A percentile compares a stretch with the other conserved stretches of the same genome.
phyloP scores from a whole-genome alignment of 306 rosid genomes.

The Ochetophila trinervis region DNA sequence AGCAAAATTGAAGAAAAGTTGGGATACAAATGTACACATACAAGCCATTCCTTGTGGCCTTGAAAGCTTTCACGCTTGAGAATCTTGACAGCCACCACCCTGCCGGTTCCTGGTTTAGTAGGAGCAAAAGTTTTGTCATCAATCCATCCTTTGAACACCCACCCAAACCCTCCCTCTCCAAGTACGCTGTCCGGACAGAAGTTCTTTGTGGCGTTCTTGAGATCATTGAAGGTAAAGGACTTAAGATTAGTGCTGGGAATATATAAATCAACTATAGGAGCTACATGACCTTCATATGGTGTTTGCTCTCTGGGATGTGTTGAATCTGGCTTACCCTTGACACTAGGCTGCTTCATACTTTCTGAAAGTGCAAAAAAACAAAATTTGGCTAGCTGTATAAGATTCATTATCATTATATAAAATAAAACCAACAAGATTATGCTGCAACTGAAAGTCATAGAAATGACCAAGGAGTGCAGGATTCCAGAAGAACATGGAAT shows the following conservation, averaged over 20 bases:
- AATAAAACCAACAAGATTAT: not conserved
- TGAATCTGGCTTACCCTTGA: conserved; percentile 34
- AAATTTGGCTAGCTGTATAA: conserved; percentile 7
- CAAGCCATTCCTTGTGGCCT: conserved; percentile 98
- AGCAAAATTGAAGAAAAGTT: not conserved
- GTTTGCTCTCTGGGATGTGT: conserved; percentile 20
- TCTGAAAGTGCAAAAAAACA: conserved; percentile 28
- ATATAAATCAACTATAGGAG: conserved; percentile 31
- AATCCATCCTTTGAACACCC: conserved; percentile 88
- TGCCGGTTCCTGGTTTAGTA: conserved; percentile 79
- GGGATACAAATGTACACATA: conserved; percentile 39
- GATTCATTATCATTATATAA: not conserved
- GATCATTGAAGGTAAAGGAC: conserved; percentile 70
- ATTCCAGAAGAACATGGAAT: not conserved
- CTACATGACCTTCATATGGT: conserved; percentile 9
- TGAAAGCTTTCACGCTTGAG: conserved; percentile 93
- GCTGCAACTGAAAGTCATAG: not conserved
- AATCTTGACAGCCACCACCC: conserved; percentile 81
- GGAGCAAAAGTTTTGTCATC: conserved; percentile 68
- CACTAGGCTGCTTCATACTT: conserved; percentile 32
- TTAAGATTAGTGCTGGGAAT: conserved; percentile 35
- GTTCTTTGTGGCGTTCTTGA: conserved; percentile 73
- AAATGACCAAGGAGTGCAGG: too few species aligned
- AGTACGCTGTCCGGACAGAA: conserved; percentile 68
- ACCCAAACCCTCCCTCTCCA: conserved; percentile 94